A percentile compares a stretch with the other conserved stretches of the same genome.
Conservation (phyloP, 1,284 basidiomycete genomes). For the Cryptococcus sp. region DNA sequence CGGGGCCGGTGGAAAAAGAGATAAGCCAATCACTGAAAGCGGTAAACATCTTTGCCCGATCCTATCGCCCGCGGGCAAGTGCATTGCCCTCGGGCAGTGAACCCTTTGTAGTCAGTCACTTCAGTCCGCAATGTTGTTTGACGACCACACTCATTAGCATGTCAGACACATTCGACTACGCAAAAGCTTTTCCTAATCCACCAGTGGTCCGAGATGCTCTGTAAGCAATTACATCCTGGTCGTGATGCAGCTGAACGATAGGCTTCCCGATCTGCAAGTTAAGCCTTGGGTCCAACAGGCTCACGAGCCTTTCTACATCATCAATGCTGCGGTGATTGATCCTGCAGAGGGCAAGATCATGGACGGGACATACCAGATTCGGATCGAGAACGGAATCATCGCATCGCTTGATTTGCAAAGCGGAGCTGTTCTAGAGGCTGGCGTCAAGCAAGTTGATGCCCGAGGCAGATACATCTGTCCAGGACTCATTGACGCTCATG, state of each 20-base stretch:
- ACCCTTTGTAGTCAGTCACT: not conserved
- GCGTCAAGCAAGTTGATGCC: slow-evolving; percentile 35
- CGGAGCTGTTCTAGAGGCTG: slow-evolving; percentile 1
- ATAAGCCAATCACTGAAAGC: no score
- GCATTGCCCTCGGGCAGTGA: no score
- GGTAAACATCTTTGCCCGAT: no score
- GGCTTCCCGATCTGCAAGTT: slow-evolving; percentile 45
- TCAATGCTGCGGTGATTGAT: slow-evolving; percentile 46
- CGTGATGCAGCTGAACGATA: slow-evolving; percentile 6
- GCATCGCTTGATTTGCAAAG: slow-evolving; percentile 19
- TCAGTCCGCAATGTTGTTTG: not conserved
- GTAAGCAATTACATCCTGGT: not conserved
- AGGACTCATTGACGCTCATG: slow-evolving; percentile 48
- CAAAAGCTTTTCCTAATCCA: slow-evolving; percentile 11
- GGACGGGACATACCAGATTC: slow-evolving; percentile 34
- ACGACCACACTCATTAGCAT: slow-evolving; percentile 1
- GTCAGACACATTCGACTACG: slow-evolving; percentile 7
- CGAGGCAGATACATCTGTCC: slow-evolving; percentile 50
- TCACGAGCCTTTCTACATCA: slow-evolving; percentile 35
- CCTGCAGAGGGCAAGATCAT: slow-evolving; percentile 31
- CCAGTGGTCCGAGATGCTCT: slow-evolving; percentile 9
- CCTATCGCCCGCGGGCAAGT: no score
- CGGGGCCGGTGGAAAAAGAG: no score
- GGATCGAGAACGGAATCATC: slow-evolving; percentile 38
- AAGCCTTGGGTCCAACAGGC: slow-evolving; percentile 47